Evolutionary conservation across 2,329 filamentous ascomycete species (phyloP), one percentile per base, ranked within the genome.

Genomic region (Aspergillus eucalypticola): DNA sequence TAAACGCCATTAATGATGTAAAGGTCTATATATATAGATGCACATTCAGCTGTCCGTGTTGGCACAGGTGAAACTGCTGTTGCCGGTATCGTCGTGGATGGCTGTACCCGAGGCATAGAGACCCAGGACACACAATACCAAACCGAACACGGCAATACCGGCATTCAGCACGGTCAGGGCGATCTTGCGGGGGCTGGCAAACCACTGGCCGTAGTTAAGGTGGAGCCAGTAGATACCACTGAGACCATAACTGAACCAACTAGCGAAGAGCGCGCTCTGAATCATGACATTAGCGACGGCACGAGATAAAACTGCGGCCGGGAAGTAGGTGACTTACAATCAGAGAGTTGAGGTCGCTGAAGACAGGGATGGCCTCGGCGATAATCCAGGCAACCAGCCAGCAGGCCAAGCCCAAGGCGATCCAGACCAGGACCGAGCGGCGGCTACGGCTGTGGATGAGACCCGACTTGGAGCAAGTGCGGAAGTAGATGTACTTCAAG

Each of bases 341-440:
- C 10, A 55, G 23, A 10, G 39, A 39, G 41, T 55, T 55, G 7
- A 91, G 76, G 46, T 85, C 80, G 66, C 85, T 85, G 77, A 91
- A 91, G 48, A 86, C 83, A 1, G 89, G 89, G 3, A 91, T 86
- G 0, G 85, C 84, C 71, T 88, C 84, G 5, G 88, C 86, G 59
- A 91, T 86, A 54, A 90, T 69, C 80, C 86, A 89, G 1, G 86
- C 84, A 15, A 88, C 63, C 2, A 84, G 64, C 84, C 87, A 90
- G 19, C 85, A 72, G 8, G 68, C 70, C 0, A 81, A 69, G 1
- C 83, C 81, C 29, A 90, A 83, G 2, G 61, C 78, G 15, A 85
- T 65, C 89, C 88, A 91, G 8, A 80, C 79, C 1, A 79, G 69
- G 61, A 81, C 82, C 3, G 83, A 82, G 0, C 79, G 60, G 51